Percentiles rank a stretch among this genome's conserved stretches.
Evolutionary conservation across 176 grass and related monocot species (phyloP).

Genomic region (barley (Hordeum vulgare)): MorexV3_pseudomolecules_assembly NC_058522.1:13340149-13340648

Average conservation of each 20-base stretch:
- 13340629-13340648: neutral
- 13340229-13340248: constrained; percentile 15
- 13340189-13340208: constrained; percentile 53
- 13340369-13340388: constrained; percentile 47
- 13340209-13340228: neutral
- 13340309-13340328: neutral
- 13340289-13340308: constrained; percentile 31
- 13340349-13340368: constrained; percentile 29
- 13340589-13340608: constrained; percentile 7
- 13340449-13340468: neutral
- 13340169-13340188: constrained; percentile 47
- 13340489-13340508: constrained; percentile 66
- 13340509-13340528: constrained; percentile 51
- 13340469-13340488: neutral
- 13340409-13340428: neutral
- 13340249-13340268: constrained; percentile 55
- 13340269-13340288: constrained; percentile 57
- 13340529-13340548: neutral
- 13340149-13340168: constrained; percentile 50
- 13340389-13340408: constrained; percentile 54
- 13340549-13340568: neutral
- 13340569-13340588: neutral
- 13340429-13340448: neutral
- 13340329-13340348: constrained; percentile 38
- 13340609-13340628: neutral